phyloP scores from a whole-genome alignment of 139 green algal genomes.

The Coelastrella sp. region DNA sequence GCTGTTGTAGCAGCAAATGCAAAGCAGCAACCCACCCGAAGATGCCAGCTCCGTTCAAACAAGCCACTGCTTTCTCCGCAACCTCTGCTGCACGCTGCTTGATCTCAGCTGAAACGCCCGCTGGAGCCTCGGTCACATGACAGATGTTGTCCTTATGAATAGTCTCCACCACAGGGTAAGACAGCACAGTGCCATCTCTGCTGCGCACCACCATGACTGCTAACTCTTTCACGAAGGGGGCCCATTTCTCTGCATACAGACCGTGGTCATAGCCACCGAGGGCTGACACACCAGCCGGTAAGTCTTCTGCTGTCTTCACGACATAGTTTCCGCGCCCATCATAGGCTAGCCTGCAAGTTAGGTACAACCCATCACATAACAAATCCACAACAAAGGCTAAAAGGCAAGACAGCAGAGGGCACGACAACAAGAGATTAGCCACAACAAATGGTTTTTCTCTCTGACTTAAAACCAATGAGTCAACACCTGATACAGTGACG shows the following conservation, averaged over 20 bases:
- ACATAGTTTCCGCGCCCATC: slow-evolving; percentile 95
- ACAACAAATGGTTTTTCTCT: too few species aligned
- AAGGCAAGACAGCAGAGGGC: too few species aligned
- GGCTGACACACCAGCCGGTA: slow-evolving; percentile 71
- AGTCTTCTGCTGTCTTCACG: slow-evolving; percentile 64
- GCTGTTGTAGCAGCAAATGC: not conserved
- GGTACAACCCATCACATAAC: too few species aligned
- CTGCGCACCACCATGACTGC: slow-evolving; percentile 75
- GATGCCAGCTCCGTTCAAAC: slow-evolving; percentile 90
- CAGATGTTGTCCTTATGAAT: slow-evolving; percentile 96
- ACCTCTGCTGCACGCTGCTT: slow-evolving; percentile 66
- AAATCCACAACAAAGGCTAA: too few species aligned
- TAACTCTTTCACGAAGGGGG: slow-evolving; percentile 89
- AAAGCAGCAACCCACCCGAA: slow-evolving; percentile 85
- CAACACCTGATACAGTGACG: too few species aligned
- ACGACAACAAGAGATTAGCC: too few species aligned
- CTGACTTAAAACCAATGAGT: not conserved
- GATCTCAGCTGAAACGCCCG: slow-evolving; percentile 65
- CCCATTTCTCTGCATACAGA: slow-evolving; percentile 96
- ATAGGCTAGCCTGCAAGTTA: slow-evolving; percentile 83
- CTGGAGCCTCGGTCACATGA: slow-evolving; percentile 91
- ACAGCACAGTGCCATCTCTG: slow-evolving; percentile 61
- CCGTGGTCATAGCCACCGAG: slow-evolving; percentile 81
- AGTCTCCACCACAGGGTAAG: slow-evolving; percentile 95
- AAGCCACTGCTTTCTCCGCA: slow-evolving; percentile 81